Percentiles rank a stretch among this genome's conserved stretches.
These are phyloP conservation scores for Metschnikowia koreensis DNA, from an alignment of 805 yeast species.

Conservation along the genomic window DNA sequence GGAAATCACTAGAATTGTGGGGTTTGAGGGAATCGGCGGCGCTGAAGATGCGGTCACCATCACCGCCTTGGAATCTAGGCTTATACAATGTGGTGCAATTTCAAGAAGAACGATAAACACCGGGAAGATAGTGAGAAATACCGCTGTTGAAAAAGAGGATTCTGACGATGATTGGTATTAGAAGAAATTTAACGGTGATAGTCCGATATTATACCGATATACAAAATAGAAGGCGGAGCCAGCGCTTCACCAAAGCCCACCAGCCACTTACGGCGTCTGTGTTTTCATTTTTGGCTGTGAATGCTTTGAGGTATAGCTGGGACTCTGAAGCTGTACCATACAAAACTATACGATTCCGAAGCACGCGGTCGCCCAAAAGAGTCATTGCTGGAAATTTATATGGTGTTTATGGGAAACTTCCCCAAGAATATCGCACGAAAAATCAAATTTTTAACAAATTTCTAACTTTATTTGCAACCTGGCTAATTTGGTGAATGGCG, in stretches of 20 bases:
- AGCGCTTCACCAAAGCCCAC: not conserved
- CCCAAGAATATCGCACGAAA: too few species aligned
- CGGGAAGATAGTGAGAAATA: slow-evolving; percentile 20
- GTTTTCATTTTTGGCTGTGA: not conserved
- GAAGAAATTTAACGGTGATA: not conserved
- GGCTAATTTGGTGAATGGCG: too few species aligned
- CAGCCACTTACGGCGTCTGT: not conserved
- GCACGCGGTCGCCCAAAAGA: slow-evolving; percentile 15
- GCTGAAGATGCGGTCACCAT: slow-evolving; percentile 47
- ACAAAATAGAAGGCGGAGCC: not conserved
- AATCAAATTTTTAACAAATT: too few species aligned
- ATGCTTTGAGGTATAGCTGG: not conserved
- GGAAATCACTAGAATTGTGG: slow-evolving; percentile 61
- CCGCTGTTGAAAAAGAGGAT: slow-evolving; percentile 29
- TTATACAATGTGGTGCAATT: slow-evolving; percentile 26
- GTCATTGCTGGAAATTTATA: not conserved
- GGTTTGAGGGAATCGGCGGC: slow-evolving; percentile 60
- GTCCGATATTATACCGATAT: not conserved
- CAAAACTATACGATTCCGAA: slow-evolving; percentile 11
- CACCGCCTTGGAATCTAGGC: slow-evolving; percentile 45
- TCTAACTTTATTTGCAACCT: too few species aligned
- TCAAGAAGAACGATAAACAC: slow-evolving; percentile 31
- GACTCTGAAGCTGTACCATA: slow-evolving; percentile 2
- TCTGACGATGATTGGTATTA: slow-evolving; percentile 22
- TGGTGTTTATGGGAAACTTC: too few species aligned